These are phyloP conservation scores for Vinca major DNA, from an alignment of 305 asterid species.

Conservation along the genomic window DNA sequence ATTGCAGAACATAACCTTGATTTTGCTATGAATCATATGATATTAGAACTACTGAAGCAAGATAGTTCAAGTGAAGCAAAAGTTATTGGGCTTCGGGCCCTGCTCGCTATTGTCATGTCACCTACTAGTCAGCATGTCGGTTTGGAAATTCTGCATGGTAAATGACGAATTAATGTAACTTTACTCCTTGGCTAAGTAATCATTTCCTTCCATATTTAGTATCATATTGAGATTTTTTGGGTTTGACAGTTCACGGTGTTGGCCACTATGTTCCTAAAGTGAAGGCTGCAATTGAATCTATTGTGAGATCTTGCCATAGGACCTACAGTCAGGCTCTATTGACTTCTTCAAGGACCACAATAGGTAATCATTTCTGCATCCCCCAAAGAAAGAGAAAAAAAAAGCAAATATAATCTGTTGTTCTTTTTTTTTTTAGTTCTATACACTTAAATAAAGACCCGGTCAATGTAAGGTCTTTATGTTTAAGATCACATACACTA, in stretches of 20 bases:
- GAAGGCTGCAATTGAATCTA: constrained; percentile 90
- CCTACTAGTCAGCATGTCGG: constrained; percentile 94
- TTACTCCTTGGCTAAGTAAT: constrained; percentile 7
- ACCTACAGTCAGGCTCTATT: constrained; percentile 89
- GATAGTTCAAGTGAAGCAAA: constrained; percentile 96
- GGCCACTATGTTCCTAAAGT: constrained; percentile 99
- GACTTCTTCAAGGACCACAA: constrained; percentile 92
- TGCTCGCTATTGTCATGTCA: constrained; percentile 97
- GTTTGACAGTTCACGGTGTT: constrained; percentile 72
- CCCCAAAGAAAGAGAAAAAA: neutral
- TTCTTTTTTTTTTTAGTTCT: neutral
- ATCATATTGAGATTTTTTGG: constrained; percentile 6
- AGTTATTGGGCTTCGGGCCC: constrained; percentile 96
- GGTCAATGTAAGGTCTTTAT: too few relatives aligned
- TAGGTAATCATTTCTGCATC: constrained; percentile 39
- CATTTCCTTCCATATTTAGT: constrained; percentile 13
- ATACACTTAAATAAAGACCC: neutral
- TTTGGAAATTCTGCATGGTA: constrained; percentile 96
- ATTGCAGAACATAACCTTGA: constrained; percentile 99
- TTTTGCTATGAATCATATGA: constrained; percentile 92
- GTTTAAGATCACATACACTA: too few relatives aligned
- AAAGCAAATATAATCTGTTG: neutral
- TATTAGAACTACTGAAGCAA: constrained; percentile 91
- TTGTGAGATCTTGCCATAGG: constrained; percentile 84
- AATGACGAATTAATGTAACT: constrained; percentile 6